Base-by-base conservation (phyloP, 805 yeast species). In the Cyberlindnera euphorbiae region DNA sequence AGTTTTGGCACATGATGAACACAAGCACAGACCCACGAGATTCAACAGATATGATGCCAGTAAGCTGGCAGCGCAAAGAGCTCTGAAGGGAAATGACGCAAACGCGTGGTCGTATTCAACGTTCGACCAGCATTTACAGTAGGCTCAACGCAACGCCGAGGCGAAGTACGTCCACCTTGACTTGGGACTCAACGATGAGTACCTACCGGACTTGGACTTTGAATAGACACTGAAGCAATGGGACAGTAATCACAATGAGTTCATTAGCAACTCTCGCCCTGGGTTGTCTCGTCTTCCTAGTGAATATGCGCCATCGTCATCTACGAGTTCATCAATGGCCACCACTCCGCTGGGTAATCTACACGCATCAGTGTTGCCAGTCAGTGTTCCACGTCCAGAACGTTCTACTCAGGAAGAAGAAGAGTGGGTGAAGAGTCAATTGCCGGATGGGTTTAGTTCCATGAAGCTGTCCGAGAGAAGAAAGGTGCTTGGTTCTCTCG, bases 141-240 rank as follows among this genome's bases (percentile, higher is more conserved):
- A 38, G 8, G 7, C 19, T 11, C 33, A 19, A 18, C 24, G 27
- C 17, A 24, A 26, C 11, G 9, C 35, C 4, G 28, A 26, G 30
- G 22, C 24, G 26, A 40, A 35, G 30, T 39, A 39, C 17, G 30
- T 34, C 3, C 16, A 30, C 11, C 15, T 29, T 10, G 36, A 22
- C 24, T 15, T 33, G 17, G 88, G 86, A 1, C 62, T 82, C 46
- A 82, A 78, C 49, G 90, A 82, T 54, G 93, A 84, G 51, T 83
- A 82, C 49, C 71, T 84, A 12, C 90, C 90, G 0, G 84, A 80
- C 32, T 63, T 83, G 19, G 79, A 79, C 47, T 79, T 78, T 43
- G 62, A 56, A n/a, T 50, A 67, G 27, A 67, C 71, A 17, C 57
- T 75, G 1, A 56, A 62, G 33, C 62, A 64, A 36, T 78, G 83